Evolutionary conservation across 2,329 filamentous ascomycete genomes (phyloP).

Genomic region (Hysterium pulicare): DNA sequence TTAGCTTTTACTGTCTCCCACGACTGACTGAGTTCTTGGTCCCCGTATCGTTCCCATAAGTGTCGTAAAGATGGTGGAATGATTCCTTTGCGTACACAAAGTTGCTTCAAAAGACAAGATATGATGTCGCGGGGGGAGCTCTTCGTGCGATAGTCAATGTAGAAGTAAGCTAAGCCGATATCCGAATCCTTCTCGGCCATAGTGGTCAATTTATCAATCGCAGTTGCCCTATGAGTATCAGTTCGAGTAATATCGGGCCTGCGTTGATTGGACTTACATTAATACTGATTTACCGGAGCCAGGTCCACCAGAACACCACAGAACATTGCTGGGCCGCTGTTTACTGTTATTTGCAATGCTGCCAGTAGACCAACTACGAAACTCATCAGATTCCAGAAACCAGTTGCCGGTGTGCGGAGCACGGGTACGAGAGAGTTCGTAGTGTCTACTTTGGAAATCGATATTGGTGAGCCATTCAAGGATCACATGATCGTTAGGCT

Average conservation of each 20-base stretch:
- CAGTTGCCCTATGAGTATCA: neutral
- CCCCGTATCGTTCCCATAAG: neutral
- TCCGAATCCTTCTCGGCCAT: neutral
- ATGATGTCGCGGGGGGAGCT: slow-evolving; percentile 1
- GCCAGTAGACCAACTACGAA: too few species aligned
- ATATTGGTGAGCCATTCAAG: too few species aligned
- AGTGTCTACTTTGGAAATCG: too few species aligned
- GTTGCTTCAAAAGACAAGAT: slow-evolving; percentile 3
- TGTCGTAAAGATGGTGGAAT: neutral
- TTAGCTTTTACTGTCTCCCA: neutral
- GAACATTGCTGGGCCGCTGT: slow-evolving; percentile 1
- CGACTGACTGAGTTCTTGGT: neutral
- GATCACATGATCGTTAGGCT: too few species aligned
- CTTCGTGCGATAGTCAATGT: slow-evolving; percentile 3
- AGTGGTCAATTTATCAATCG: neutral
- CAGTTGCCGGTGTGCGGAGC: too few species aligned
- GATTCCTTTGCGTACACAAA: neutral
- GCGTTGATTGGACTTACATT: too few species aligned
- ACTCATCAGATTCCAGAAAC: too few species aligned
- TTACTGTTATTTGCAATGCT: slow-evolving; percentile 1
- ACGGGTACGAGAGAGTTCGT: too few species aligned
- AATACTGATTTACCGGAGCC: slow-evolving; percentile 4
- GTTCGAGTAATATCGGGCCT: neutral
- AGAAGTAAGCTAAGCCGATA: slow-evolving; percentile 2
- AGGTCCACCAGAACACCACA: slow-evolving; percentile 3